These are phyloP conservation scores for Urtica urens DNA, from an alignment of 306 rosid species.

Conservation along the genomic window DNA sequence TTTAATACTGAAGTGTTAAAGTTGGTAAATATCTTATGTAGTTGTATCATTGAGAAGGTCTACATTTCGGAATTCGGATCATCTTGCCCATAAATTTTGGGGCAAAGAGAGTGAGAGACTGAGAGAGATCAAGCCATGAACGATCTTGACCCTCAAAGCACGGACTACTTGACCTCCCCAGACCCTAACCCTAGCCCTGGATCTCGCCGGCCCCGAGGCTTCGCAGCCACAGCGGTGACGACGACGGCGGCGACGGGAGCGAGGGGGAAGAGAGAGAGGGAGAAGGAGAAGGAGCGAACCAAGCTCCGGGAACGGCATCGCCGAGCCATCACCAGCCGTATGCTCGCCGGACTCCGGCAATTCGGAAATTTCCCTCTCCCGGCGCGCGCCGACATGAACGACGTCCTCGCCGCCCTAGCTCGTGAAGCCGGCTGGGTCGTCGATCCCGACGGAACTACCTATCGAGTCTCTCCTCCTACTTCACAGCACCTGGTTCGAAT, in stretches of 20 bases:
- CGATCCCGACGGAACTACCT: constrained; percentile 81
- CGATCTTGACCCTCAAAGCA: constrained; percentile 58
- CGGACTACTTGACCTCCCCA: constrained; percentile 63
- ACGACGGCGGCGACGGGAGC: constrained; percentile 11
- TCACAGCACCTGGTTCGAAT: constrained; percentile 6
- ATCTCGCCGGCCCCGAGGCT: constrained; percentile 89
- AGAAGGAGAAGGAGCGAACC: constrained; percentile 89
- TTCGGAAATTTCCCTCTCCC: constrained; percentile 92
- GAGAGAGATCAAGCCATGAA: background rate
- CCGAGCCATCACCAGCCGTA: constrained; percentile 93
- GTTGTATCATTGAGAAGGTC: too few species aligned
- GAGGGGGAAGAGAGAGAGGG: constrained; percentile 78
- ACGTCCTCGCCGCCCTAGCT: constrained; percentile 96
- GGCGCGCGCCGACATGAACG: constrained; percentile 97
- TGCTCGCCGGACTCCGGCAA: constrained; percentile 94
- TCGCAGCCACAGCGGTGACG: constrained; percentile 41
- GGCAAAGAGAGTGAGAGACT: background rate
- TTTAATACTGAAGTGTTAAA: too few species aligned
- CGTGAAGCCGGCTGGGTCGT: constrained; percentile 97
- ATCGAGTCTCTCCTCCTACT: constrained; percentile 55
- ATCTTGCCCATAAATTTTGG: too few species aligned
- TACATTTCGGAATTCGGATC: too few species aligned
- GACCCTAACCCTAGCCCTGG: constrained; percentile 17
- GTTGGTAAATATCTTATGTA: too few species aligned
- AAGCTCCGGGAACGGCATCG: constrained; percentile 98